Evolutionary conservation across 106 monocot species (phyloP), one percentile per base, ranked within the genome.

Genomic region (Platanthera guangdongensis): DNA sequence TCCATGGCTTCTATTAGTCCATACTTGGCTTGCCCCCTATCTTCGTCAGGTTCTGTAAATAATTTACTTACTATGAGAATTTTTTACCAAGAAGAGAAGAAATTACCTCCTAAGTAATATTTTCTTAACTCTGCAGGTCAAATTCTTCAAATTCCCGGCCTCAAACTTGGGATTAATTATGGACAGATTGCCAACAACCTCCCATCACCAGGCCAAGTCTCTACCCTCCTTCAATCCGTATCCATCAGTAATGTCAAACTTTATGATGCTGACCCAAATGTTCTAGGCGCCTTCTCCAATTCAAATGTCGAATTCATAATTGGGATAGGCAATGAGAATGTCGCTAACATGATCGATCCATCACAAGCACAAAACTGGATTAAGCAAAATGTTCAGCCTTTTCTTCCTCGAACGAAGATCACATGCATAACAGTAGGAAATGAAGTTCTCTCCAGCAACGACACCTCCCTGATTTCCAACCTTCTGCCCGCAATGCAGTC

Each of bases 401-500:
- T 55, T 62, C 51, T 91, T 21, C 75, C 84, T 15, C 76, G 74
- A 14, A 88, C 88, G 15, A 79, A 74, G 16, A 91, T 91, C 68
- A 84, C 86, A 7, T 82, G 82, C 63, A 78, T 91, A 48, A 82
- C 75, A 6, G 91, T 91, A 0, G 91, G 91, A 4, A 91, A 91
- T 18, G 91, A 91, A 74, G 76, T 91, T 10, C 72, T 86, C 8
- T 6, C 82, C 9, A 51, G 86, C 72, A 71, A 57, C 4, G 82
- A 84, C 80, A 78, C 75, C 0, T 16, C n/a, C 22, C 19, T 88
- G 4, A 88, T 85, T 75, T 28, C 81, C n/a, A 83, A 79, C 71
- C 86, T 91, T 68, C 76, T 91, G 3, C 88, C 88, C 0, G 91
- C 91, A 28, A 88, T 91, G 88, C 79, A 88, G 70, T 79, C 85